Conservation (phyloP, 306 rosid genomes). For the Rosa rugosa region DNA sequence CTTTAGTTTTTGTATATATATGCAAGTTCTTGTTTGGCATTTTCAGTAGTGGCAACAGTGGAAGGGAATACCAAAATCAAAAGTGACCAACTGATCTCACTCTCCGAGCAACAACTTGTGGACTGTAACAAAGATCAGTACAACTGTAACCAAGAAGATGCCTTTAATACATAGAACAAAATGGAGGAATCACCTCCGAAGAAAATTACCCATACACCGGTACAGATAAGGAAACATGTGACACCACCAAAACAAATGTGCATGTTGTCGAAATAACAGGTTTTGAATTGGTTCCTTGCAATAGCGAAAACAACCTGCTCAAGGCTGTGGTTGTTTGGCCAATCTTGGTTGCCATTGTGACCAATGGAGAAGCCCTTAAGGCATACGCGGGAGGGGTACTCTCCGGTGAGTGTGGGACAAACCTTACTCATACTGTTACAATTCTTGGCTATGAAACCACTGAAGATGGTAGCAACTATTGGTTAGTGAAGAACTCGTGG, state of each 20-base stretch:
- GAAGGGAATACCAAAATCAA: constrained; percentile 17
- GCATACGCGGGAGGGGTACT: constrained; percentile 7
- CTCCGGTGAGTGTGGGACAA: not conserved
- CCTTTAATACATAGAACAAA: constrained; percentile 19
- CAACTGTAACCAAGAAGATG: not conserved
- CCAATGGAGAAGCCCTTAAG: not conserved
- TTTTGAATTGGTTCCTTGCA: not conserved
- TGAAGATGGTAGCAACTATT: constrained; percentile 18
- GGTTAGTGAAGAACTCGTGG: constrained; percentile 38
- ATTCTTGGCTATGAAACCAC: not conserved
- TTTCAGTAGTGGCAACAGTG: not conserved
- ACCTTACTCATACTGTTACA: constrained; percentile 14
- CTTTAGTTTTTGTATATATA: not conserved
- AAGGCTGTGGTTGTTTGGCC: constrained; percentile 26
- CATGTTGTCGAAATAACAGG: constrained; percentile 3
- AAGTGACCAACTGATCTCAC: constrained; percentile 17
- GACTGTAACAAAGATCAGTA: constrained; percentile 19
- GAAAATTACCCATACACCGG: constrained; percentile 21
- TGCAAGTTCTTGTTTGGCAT: not conserved
- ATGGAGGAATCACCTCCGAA: constrained; percentile 8
- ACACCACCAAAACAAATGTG: not conserved
- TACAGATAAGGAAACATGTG: not conserved
- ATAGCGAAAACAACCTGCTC: constrained; percentile 8
- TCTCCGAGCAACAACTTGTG: constrained; percentile 37
- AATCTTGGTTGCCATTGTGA: not conserved